Conservation (phyloP, 1,139 yeast genomes). For the Blastobotrys serpentis region DNA sequence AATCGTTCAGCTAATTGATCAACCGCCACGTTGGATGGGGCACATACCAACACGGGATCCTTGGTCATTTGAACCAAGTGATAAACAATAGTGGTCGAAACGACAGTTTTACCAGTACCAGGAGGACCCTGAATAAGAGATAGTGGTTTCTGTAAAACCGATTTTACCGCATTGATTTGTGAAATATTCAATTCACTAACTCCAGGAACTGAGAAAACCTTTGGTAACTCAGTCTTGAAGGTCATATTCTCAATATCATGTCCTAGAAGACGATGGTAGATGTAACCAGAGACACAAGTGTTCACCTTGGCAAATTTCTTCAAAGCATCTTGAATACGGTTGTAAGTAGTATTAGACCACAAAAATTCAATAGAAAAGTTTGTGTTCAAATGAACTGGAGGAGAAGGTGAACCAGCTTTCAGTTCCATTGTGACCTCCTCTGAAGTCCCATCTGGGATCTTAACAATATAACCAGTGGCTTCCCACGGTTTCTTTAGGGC, state of each 20-base stretch:
- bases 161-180: slow-evolving; percentile 73
- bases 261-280: slow-evolving; percentile 80
- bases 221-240: slow-evolving; percentile 46
- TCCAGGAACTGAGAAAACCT: slow-evolving; percentile 61
- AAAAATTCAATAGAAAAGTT: slow-evolving; percentile 85
- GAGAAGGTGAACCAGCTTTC: slow-evolving; percentile 41
- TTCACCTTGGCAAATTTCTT: slow-evolving; percentile 68
- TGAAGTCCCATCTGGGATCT: slow-evolving; percentile 64
- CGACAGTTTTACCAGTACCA: slow-evolving; percentile 94
- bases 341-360: slow-evolving; percentile 85
- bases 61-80: slow-evolving; percentile 63
- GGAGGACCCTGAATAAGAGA: slow-evolving; percentile 98
- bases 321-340: slow-evolving; percentile 80
- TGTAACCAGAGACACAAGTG: slow-evolving; percentile 69
- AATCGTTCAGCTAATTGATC: slow-evolving; percentile 83
- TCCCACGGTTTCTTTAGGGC: slow-evolving; percentile 52
- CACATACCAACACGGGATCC: slow-evolving; percentile 76
- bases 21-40: slow-evolving; percentile 94
- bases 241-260: slow-evolving; percentile 53
- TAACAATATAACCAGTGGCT: slow-evolving; percentile 67
- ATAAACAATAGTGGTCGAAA: slow-evolving; percentile 84
- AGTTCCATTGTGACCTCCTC: slow-evolving; percentile 78
- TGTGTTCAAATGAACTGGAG: slow-evolving; percentile 62
- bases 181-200: slow-evolving; percentile 72
- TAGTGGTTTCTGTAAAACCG: slow-evolving; percentile 71